A percentile compares a stretch with the other conserved stretches of the same genome.
Conservation (phyloP, 805 yeast species). For the Blastobotrys mokoenaii region DNA sequence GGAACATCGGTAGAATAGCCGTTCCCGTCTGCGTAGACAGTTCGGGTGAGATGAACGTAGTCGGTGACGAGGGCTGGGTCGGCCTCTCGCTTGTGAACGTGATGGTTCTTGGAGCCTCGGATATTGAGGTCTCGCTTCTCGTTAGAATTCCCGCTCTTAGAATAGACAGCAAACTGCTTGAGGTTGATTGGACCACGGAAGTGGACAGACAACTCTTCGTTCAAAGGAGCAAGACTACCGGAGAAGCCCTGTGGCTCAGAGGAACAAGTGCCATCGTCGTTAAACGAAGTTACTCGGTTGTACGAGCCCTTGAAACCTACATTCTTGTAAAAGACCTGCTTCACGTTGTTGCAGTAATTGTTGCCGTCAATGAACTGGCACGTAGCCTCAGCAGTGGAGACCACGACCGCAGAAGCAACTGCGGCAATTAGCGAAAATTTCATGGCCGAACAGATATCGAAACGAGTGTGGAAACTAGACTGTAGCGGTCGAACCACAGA, state of each 20-base stretch:
- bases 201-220: constrained; percentile 81
- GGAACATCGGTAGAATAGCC: constrained; percentile 20
- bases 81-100: constrained; percentile 48
- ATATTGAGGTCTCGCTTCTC: constrained; percentile 43
- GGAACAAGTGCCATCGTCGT: constrained; percentile 62
- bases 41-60: constrained; percentile 57
- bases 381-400: constrained; percentile 7
- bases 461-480: too few species aligned
- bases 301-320: constrained; percentile 85
- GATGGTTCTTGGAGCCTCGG: constrained; percentile 34
- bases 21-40: constrained; percentile 19
- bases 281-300: constrained; percentile 72
- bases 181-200: constrained; percentile 84
- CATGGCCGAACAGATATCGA: constrained; percentile 1
- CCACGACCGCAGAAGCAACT: constrained; percentile 1
- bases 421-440: constrained; percentile 3
- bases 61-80: constrained; percentile 60
- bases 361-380: constrained; percentile 45
- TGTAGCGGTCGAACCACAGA: too few species aligned
- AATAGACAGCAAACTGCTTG: constrained; percentile 83
- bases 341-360: constrained; percentile 70
- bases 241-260: constrained; percentile 44
- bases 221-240: constrained; percentile 70
- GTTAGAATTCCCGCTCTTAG: constrained; percentile 34
- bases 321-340: constrained; percentile 56